phyloP scores from a whole-genome alignment of 2,329 filamentous ascomycete species.

The Pseudopithomyces chartarum region DNA sequence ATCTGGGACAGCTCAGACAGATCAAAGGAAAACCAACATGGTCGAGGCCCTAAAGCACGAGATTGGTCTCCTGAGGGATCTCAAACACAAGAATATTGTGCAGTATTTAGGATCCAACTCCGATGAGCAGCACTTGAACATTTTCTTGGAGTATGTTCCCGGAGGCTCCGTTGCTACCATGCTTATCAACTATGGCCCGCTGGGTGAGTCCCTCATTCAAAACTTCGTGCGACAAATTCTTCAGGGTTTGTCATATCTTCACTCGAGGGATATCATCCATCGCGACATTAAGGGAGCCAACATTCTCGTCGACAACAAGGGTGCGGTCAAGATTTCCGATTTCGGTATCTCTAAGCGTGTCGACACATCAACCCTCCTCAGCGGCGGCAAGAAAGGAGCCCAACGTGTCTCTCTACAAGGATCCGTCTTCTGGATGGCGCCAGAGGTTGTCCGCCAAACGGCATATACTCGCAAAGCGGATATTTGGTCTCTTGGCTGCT shows the following conservation, averaged over 20 bases:
- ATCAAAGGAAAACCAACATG: constrained; percentile 96
- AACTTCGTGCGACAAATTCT: constrained; percentile 98
- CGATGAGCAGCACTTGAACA: constrained; percentile 90
- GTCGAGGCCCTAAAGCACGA: constrained; percentile 96
- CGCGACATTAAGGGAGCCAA: constrained; percentile 99
- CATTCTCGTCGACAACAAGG: constrained; percentile 98
- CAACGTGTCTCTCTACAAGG: constrained; percentile 81
- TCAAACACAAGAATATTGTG: constrained; percentile 96
- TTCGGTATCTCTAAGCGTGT: constrained; percentile 99
- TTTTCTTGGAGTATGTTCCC: constrained; percentile 99
- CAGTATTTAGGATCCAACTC: constrained; percentile 96
- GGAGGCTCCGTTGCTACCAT: constrained; percentile 97
- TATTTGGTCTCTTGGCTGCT: constrained; percentile 95
- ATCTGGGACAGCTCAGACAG: constrained; percentile 71
- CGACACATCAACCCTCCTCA: constrained; percentile 83
- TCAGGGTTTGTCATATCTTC: constrained; percentile 88
- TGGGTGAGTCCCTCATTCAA: constrained; percentile 89
- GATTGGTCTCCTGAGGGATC: constrained; percentile 88
- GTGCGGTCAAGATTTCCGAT: constrained; percentile 98
- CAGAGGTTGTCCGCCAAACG: constrained; percentile 96
- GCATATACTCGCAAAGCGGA: constrained; percentile 98
- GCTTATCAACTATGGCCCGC: constrained; percentile 96
- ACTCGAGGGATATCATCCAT: constrained; percentile 94
- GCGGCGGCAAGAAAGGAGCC: constrained; percentile 40
- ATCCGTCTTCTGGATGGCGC: constrained; percentile 99